Conservation (phyloP, 108 stramenopile species). For the Skeletonema grethae region DNA sequence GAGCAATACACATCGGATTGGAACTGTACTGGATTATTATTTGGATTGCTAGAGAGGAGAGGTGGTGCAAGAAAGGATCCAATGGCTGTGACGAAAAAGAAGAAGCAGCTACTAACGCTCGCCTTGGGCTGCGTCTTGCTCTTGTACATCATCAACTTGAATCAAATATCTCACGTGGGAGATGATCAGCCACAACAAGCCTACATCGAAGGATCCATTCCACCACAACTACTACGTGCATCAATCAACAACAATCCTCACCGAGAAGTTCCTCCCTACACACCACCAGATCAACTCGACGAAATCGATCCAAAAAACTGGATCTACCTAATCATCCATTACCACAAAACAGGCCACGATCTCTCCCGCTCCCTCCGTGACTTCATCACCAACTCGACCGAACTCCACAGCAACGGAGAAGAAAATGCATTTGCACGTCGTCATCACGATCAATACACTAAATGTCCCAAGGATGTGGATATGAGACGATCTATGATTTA, state of each 20-base stretch:
- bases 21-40: too few species aligned
- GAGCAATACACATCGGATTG: too few species aligned
- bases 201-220: background rate
- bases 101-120: background rate
- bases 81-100: background rate
- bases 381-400: background rate
- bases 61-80: background rate
- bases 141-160: background rate
- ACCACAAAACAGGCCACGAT: slow-evolving; percentile 24
- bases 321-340: slow-evolving; percentile 20
- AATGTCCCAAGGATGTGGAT: slow-evolving; percentile 6
- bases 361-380: slow-evolving; percentile 4
- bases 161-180: background rate
- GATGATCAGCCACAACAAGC: background rate
- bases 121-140: slow-evolving; percentile 1
- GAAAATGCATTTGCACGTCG: slow-evolving; percentile 10
- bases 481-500: background rate
- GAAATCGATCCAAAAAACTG: background rate
- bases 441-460: slow-evolving; percentile 2
- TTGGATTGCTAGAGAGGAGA: too few species aligned
- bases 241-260: background rate
- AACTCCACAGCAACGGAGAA: background rate
- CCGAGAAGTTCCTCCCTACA: background rate
- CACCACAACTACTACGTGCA: background rate
- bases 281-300: background rate